Percentiles rank a stretch among this genome's conserved stretches.
Evolutionary conservation across 805 yeast species (phyloP).

Genomic region (Metschnikowia continentalis): DNA sequence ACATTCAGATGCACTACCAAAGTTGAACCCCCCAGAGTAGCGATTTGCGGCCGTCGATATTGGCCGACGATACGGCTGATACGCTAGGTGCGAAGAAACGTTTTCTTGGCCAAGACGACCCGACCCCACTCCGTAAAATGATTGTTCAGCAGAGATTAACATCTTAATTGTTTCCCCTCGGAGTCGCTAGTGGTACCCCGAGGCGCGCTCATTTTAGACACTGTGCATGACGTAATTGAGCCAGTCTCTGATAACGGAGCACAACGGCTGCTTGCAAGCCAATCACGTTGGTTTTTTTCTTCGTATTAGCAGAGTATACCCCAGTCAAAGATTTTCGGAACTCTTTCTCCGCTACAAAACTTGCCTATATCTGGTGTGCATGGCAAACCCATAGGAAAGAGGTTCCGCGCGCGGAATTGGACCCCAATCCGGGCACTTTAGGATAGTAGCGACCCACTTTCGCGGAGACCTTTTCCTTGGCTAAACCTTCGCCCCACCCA

Average conservation of each 20-base stretch:
- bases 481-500: neutral
- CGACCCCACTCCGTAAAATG: no score
- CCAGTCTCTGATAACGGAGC: neutral
- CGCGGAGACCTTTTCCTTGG: constrained; percentile 1
- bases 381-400: neutral
- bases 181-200: neutral
- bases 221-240: neutral
- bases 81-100: neutral
- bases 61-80: neutral
- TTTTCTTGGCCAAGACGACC: neutral
- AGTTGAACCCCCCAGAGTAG: neutral
- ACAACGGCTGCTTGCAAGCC: neutral
- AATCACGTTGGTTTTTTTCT: no score
- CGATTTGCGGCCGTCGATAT: neutral
- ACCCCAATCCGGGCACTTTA: neutral
- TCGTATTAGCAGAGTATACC: no score
- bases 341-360: neutral
- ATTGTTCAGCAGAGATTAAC: neutral
- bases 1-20: neutral
- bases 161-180: neutral
- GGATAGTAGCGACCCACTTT: neutral
- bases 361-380: neutral
- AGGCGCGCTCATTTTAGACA: neutral
- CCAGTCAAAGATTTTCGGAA: no score
- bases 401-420: neutral